Evolutionary conservation across 2,329 filamentous ascomycete genomes (phyloP).

Genomic region (Dactylellina sp.): DNA sequence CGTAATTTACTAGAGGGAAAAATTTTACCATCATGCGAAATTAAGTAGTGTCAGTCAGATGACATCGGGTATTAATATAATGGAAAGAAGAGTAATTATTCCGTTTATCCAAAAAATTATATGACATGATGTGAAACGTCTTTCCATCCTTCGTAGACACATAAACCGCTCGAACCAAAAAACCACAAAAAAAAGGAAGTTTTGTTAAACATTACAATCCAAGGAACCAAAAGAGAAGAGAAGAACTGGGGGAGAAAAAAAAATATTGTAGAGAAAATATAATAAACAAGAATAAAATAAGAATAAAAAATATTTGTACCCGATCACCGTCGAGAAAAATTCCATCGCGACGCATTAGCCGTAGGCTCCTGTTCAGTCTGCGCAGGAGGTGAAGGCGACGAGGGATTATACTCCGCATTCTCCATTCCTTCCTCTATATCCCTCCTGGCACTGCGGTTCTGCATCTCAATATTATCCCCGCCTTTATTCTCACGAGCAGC

Average conservation of each 20-base stretch:
- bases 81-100: neutral
- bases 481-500: constrained; percentile 26
- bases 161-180: constrained; percentile 15
- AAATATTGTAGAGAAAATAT: neutral
- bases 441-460: constrained; percentile 18
- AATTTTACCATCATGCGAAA: no score
- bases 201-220: no score
- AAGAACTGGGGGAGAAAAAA: neutral
- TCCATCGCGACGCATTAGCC: constrained; percentile 19
- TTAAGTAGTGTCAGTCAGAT: no score
- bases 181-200: neutral
- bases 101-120: constrained; percentile 17
- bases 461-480: constrained; percentile 41
- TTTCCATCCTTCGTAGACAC: constrained; percentile 9
- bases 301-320: constrained; percentile 17
- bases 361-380: neutral
- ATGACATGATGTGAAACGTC: no score
- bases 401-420: constrained; percentile 6
- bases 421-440: constrained; percentile 21
- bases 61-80: no score
- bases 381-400: neutral
- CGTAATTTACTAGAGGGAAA: no score
- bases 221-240: neutral
- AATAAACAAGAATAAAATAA: constrained; percentile 14
- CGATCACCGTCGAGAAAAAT: constrained; percentile 35